Conservation (phyloP, 2,329 filamentous ascomycete species). For the Fragosphaeria purpurea region DNA sequence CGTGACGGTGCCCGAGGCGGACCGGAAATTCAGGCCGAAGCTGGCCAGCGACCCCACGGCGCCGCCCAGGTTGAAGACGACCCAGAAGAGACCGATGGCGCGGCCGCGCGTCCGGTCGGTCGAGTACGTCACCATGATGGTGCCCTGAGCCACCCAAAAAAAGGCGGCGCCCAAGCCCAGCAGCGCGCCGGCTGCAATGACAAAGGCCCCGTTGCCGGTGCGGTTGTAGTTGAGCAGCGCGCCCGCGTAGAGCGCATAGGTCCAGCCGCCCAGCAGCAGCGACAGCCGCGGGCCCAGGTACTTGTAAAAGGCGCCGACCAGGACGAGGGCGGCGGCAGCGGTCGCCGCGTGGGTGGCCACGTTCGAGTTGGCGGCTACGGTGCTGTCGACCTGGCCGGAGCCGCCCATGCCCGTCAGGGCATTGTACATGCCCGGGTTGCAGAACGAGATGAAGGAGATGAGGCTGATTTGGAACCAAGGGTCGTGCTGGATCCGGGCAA, state of each 20-base stretch:
- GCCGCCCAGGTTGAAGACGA: constrained; percentile 86
- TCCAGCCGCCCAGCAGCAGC: constrained; percentile 61
- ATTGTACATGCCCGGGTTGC: constrained; percentile 18
- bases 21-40: constrained; percentile 49
- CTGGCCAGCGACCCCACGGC: constrained; percentile 75
- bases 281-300: constrained; percentile 59
- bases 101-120: constrained; percentile 71
- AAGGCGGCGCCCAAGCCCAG: constrained; percentile 70
- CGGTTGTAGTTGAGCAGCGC: constrained; percentile 63
- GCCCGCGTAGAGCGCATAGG: constrained; percentile 65
- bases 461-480: constrained; percentile 10
- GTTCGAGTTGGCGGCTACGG: constrained; percentile 45
- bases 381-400: constrained; percentile 44
- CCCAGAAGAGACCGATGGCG: constrained; percentile 87
- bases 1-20: constrained; percentile 8
- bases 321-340: constrained; percentile 21
- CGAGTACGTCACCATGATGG: constrained; percentile 86
- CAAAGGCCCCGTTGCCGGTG: constrained; percentile 56
- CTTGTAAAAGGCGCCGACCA: constrained; percentile 57
- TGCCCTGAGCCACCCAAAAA: constrained; percentile 72
- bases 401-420: constrained; percentile 11
- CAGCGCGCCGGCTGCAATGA: constrained; percentile 64
- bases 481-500: constrained; percentile 6
- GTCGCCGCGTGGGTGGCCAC: constrained; percentile 45
- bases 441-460: constrained; percentile 10